Percentiles rank a stretch among this genome's conserved stretches.
phyloP scores from a whole-genome alignment of 345 rosid genomes.

The Eucalyptus coolabah region DNA sequence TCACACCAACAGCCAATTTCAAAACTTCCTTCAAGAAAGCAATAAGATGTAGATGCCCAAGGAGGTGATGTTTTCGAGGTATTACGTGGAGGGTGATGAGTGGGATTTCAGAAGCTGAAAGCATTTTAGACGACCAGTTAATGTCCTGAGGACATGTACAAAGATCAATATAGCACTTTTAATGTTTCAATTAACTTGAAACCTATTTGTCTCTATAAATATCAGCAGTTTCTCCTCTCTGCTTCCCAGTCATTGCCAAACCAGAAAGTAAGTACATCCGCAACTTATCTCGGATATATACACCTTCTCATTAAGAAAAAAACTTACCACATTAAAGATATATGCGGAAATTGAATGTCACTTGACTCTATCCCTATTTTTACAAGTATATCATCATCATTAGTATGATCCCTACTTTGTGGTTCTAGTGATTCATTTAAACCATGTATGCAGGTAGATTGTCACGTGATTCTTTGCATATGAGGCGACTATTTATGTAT shows the following conservation, averaged over 20 bases:
- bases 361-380: neutral
- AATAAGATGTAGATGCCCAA: neutral
- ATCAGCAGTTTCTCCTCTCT: neutral
- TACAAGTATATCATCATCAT: neutral
- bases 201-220: neutral
- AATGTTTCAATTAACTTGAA: neutral
- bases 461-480: neutral
- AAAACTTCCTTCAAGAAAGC: neutral
- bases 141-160: neutral
- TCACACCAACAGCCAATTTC: neutral
- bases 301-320: neutral
- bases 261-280: neutral
- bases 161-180: neutral
- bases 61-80: neutral
- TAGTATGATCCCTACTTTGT: neutral
- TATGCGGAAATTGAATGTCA: neutral
- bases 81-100: neutral
- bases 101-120: neutral
- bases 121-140: neutral
- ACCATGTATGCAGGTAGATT: neutral
- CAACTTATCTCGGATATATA: neutral
- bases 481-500: neutral
- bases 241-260: neutral
- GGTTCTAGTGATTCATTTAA: neutral
- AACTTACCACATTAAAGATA: neutral